Conservation (phyloP, 192 early-diverging fungal species). For the Pilaira anomala region DNA sequence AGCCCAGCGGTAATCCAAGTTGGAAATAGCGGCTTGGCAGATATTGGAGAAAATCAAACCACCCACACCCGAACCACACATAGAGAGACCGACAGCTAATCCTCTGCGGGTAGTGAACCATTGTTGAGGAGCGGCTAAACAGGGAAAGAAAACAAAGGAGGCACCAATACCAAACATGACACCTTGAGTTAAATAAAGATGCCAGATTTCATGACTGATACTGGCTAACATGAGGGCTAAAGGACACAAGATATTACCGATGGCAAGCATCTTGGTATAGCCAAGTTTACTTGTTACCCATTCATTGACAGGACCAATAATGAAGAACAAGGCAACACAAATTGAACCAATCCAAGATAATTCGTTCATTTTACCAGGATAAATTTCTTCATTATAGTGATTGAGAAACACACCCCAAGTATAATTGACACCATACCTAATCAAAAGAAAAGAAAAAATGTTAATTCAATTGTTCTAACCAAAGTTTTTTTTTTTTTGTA, state of each 20-base stretch:
- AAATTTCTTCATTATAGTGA: slow-evolving; percentile 19
- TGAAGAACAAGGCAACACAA: slow-evolving; percentile 14
- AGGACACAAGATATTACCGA: slow-evolving; percentile 15
- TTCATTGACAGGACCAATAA: slow-evolving; percentile 9
- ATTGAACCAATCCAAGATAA: slow-evolving; percentile 28
- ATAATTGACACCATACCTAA: slow-evolving; percentile 4
- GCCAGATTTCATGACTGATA: slow-evolving; percentile 30
- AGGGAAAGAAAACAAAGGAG: slow-evolving; percentile 26
- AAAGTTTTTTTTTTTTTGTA: neutral
- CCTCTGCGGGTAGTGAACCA: slow-evolving; percentile 67
- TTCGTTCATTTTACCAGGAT: slow-evolving; percentile 14
- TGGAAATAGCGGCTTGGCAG: slow-evolving; percentile 11
- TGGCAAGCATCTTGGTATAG: slow-evolving; percentile 18
- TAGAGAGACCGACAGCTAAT: slow-evolving; percentile 69
- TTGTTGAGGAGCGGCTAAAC: slow-evolving; percentile 38
- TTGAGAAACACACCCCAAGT: slow-evolving; percentile 19
- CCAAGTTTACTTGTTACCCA: slow-evolving; percentile 17
- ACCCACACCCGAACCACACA: slow-evolving; percentile 71
- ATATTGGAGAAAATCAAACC: slow-evolving; percentile 28
- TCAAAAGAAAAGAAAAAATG: neutral
- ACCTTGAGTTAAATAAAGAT: slow-evolving; percentile 47
- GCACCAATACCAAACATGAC: slow-evolving; percentile 41
- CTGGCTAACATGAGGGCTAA: slow-evolving; percentile 20
- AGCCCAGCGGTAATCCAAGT: slow-evolving; percentile 18
- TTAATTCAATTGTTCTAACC: too few species aligned